Conservation (phyloP, 805 yeast genomes). For the Candida boleticola region DNA sequence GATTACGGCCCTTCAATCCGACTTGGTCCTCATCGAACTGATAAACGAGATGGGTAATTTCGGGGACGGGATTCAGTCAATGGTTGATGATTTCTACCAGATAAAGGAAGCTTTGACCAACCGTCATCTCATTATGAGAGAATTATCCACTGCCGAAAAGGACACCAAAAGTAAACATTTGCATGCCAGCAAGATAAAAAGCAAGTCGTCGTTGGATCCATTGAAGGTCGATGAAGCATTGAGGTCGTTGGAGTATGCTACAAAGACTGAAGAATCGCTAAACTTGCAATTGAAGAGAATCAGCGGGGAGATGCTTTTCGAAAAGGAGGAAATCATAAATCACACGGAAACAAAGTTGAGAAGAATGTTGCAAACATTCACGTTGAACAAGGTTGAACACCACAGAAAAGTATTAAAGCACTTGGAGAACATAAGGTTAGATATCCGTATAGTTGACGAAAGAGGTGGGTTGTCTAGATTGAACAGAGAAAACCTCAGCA, state of each 20-base stretch:
- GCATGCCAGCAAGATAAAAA: constrained; percentile 68
- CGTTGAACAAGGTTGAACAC: constrained; percentile 74
- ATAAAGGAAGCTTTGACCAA: constrained; percentile 92
- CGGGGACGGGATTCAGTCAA: constrained; percentile 68
- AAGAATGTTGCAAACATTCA: constrained; percentile 53
- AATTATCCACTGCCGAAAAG: constrained; percentile 74
- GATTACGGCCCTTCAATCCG: constrained; percentile 68
- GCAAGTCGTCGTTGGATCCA: constrained; percentile 75
- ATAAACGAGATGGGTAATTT: constrained; percentile 70
- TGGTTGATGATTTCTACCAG: constrained; percentile 74
- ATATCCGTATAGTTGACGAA: constrained; percentile 70
- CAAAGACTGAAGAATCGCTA: constrained; percentile 70
- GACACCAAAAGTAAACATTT: constrained; percentile 68
- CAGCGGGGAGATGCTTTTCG: constrained; percentile 80
- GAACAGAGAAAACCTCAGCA: constrained; percentile 66
- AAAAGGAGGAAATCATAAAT: constrained; percentile 57
- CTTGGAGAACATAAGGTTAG: constrained; percentile 68
- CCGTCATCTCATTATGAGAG: constrained; percentile 90
- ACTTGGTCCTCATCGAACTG: constrained; percentile 68
- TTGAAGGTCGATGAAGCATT: constrained; percentile 89
- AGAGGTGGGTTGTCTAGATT: constrained; percentile 80
- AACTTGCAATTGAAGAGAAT: constrained; percentile 77
- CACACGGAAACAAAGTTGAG: constrained; percentile 58
- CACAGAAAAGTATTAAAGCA: constrained; percentile 77
- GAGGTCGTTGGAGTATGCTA: constrained; percentile 72